Percentiles rank a stretch among this genome's conserved stretches.
Evolutionary conservation across 192 early-diverging fungal genomes (phyloP).

Genomic region (Entophlyctis helioformis): DNA sequence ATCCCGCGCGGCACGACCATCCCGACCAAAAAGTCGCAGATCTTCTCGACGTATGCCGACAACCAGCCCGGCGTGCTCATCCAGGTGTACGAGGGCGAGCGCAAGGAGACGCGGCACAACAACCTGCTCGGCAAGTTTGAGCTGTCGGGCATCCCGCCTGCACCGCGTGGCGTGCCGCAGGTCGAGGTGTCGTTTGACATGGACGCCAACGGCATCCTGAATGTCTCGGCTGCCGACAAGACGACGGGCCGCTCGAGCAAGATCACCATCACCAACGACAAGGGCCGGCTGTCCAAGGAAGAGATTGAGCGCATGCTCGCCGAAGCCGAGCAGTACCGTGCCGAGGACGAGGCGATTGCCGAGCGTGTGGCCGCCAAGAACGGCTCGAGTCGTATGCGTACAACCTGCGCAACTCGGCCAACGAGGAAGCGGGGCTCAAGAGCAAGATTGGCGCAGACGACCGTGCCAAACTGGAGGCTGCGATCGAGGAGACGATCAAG

Average conservation of each 20-base stretch:
- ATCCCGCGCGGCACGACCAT: constrained; percentile 84
- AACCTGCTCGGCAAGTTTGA: constrained; percentile 86
- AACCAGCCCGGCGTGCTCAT: constrained; percentile 88
- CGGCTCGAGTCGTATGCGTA: constrained; percentile 94
- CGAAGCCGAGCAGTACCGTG: constrained; percentile 87
- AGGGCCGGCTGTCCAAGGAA: constrained; percentile 69
- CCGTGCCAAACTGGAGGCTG: constrained; percentile 73
- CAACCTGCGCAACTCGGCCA: constrained; percentile 87
- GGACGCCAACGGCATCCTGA: constrained; percentile 82
- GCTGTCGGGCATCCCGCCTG: constrained; percentile 77
- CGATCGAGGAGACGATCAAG: constrained; percentile 83
- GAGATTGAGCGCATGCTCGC: constrained; percentile 85
- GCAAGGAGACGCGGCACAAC: constrained; percentile 82
- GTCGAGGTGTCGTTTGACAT: constrained; percentile 84
- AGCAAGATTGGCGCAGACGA: constrained; percentile 73
- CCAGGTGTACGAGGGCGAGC: constrained; percentile 87
- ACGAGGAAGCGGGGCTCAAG: constrained; percentile 73
- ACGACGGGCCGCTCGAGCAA: constrained; percentile 78
- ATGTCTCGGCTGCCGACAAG: constrained; percentile 82
- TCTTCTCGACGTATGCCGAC: constrained; percentile 84
- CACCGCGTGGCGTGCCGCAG: constrained; percentile 78
- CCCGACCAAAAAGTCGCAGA: constrained; percentile 82
- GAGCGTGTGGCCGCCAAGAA: constrained; percentile 85
- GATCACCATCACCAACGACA: constrained; percentile 86
- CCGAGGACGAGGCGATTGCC: constrained; percentile 90